phyloP scores from a whole-genome alignment of 2,329 filamentous ascomycete species.

The Xylariaceae sp. region DNA sequence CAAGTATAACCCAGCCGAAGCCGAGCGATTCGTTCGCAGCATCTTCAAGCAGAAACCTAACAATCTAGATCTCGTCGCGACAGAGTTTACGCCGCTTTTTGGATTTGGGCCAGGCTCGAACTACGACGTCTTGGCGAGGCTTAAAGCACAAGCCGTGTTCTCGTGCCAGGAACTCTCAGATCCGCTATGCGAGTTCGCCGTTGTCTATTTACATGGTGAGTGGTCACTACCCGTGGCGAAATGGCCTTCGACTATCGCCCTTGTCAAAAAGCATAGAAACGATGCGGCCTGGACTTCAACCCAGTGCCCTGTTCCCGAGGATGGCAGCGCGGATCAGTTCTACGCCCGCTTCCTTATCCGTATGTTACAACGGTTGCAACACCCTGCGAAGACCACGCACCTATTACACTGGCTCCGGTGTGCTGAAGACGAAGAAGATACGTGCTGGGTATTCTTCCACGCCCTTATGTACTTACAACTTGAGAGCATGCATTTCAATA shows the following conservation, averaged over 20 bases:
- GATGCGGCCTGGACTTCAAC: slow-evolving; percentile 8
- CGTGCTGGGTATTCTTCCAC: slow-evolving; percentile 34
- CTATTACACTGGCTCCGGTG: slow-evolving; percentile 32
- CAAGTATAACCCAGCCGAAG: slow-evolving; percentile 25
- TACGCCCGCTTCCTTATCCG: slow-evolving; percentile 34
- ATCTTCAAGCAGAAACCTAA: slow-evolving; percentile 27
- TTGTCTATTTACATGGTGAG: slow-evolving; percentile 8
- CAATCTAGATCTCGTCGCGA: slow-evolving; percentile 26
- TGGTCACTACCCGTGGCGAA: slow-evolving; percentile 29
- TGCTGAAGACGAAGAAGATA: slow-evolving; percentile 18
- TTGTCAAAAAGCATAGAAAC: slow-evolving; percentile 8
- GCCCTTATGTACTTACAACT: slow-evolving; percentile 37
- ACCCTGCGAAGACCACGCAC: background rate
- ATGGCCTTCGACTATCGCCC: slow-evolving; percentile 16
- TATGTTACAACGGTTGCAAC: background rate
- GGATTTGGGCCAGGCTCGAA: slow-evolving; percentile 28
- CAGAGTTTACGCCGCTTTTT: slow-evolving; percentile 31
- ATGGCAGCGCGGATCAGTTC: slow-evolving; percentile 24
- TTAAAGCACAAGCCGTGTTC: slow-evolving; percentile 31
- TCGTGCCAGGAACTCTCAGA: slow-evolving; percentile 21
- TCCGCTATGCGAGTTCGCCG: slow-evolving; percentile 29
- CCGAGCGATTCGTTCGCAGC: slow-evolving; percentile 22
- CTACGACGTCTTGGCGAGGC: slow-evolving; percentile 21
- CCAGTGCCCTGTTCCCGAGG: background rate
- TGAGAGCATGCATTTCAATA: slow-evolving; percentile 27